A percentile compares a stretch with the other conserved stretches of the same genome.
Evolutionary conservation across 2,329 filamentous ascomycete species (phyloP).

Genomic region (Penicillium italicum): DNA sequence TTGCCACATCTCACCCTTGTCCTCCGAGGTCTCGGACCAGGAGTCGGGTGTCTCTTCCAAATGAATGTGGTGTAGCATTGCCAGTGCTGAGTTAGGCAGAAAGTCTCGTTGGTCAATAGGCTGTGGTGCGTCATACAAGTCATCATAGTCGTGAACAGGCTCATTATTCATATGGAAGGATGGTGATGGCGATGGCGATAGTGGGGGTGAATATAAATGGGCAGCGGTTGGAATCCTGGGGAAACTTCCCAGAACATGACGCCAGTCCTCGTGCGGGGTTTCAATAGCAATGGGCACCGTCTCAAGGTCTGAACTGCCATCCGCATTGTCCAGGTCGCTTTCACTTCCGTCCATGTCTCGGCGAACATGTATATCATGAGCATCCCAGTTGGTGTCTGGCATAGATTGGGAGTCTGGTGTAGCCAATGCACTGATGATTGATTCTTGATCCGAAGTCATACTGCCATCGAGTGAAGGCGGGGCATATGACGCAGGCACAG

Average conservation of each 20-base stretch:
- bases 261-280: constrained; percentile 57
- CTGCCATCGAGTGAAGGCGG: constrained; percentile 89
- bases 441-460: constrained; percentile 81
- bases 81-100: constrained; percentile 75
- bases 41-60: constrained; percentile 46
- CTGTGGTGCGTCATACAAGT: constrained; percentile 32
- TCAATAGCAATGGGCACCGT: constrained; percentile 40
- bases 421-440: constrained; percentile 74
- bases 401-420: constrained; percentile 68
- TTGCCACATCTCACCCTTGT: constrained; percentile 61
- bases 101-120: constrained; percentile 54
- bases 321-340: constrained; percentile 23
- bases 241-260: constrained; percentile 41
- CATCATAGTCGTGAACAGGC: constrained; percentile 17
- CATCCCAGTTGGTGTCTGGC: constrained; percentile 60
- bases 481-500: constrained; percentile 70
- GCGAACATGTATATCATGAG: constrained; percentile 34
- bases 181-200: background rate
- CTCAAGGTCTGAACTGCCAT: constrained; percentile 27
- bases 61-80: constrained; percentile 72
- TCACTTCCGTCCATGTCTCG: constrained; percentile 32
- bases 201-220: constrained; percentile 20
- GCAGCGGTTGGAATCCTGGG: constrained; percentile 36
- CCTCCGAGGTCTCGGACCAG: constrained; percentile 42
- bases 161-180: constrained; percentile 19